Conservation (phyloP, 306 rosid genomes). For the Oxytropis ochrocephala region DNA sequence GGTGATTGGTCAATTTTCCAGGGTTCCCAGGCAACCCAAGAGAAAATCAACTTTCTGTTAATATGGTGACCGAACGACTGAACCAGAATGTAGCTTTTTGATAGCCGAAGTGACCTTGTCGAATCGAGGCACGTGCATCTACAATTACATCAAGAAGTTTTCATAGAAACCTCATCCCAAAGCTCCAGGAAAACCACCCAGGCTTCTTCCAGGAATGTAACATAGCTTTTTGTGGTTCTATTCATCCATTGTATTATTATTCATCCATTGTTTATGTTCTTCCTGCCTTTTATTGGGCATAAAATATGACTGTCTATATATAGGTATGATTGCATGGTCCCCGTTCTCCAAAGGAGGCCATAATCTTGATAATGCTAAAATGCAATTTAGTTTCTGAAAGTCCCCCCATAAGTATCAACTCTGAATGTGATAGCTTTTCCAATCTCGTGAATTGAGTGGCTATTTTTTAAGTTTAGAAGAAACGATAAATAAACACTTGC, state of each 20-base stretch:
- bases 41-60: background rate
- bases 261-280: conserved; percentile 46
- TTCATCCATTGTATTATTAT: conserved; percentile 30
- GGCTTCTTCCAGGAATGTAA: conserved; percentile 28
- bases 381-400: background rate
- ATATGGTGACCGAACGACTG: conserved; percentile 9
- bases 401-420: background rate
- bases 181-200: conserved; percentile 9
- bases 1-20: conserved; percentile 12
- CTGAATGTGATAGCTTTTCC: background rate
- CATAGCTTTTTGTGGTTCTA: conserved; percentile 19
- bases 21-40: conserved; percentile 17
- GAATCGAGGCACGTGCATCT: background rate
- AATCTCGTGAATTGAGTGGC: background rate
- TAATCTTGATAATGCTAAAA: background rate
- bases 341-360: background rate
- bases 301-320: background rate
- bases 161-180: conserved; percentile 1
- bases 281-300: conserved; percentile 4
- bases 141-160: background rate
- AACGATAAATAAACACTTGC: too few relatives aligned
- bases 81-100: conserved; percentile 18
- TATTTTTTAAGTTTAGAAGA: too few relatives aligned
- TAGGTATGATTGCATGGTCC: conserved; percentile 14
- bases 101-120: background rate